Base-by-base conservation (phyloP, 495 filamentous ascomycete species). In the Hypoxylon subgilvum region DNA sequence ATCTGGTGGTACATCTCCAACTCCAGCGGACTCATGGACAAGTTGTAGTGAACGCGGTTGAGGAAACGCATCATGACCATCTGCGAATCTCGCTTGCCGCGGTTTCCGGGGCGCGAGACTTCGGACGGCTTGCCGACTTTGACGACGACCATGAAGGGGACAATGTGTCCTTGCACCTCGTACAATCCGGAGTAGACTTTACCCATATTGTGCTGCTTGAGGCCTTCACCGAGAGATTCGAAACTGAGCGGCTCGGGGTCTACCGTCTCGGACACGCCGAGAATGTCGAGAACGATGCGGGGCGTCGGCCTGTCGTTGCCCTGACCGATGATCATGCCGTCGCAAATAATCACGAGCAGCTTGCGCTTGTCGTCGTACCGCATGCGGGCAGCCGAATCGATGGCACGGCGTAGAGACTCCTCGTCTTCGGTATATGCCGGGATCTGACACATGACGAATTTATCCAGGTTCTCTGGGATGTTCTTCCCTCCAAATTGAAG, bases 291-390 rank as follows among this genome's bases (percentile, higher is more conserved):
- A 27, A 97, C 95, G 60, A 99, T 99, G 47, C 92, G 83, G 6
- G 94, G 94, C 7, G 94, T 99, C 6, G 95, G 91, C 42, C 89
- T 84, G 69, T 99, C 94, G 72, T 99, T 99, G 61, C 94, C 94
- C 75, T 96, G 92, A 55, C 94, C 94, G 58, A 99, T 93, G 75
- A 99, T 97, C 93, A 99, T 97, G 76, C 94, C 94, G 69, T 99
- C 94, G 66, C 94, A 99, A 52, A 99, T 81, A 40, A 99, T 82
- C 53, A 96, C 86, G 40, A 99, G 77, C 8, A 99, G 81, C 76
- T 99, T 99, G 61, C 94, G 89, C 75, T 97, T 97, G 74, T 99
- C 92, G 66, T 99, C 94, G 71, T 99, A 99, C 48, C 84, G 82
- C 92, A 99, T 96, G 55, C 92, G 84, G 14, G 94, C 92, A 58